Percentiles rank a stretch among this genome's conserved stretches.
Evolutionary conservation across 176 grass and related monocot genomes (phyloP).

Genomic region (sorghum (Sorghum bicolor)): DNA sequence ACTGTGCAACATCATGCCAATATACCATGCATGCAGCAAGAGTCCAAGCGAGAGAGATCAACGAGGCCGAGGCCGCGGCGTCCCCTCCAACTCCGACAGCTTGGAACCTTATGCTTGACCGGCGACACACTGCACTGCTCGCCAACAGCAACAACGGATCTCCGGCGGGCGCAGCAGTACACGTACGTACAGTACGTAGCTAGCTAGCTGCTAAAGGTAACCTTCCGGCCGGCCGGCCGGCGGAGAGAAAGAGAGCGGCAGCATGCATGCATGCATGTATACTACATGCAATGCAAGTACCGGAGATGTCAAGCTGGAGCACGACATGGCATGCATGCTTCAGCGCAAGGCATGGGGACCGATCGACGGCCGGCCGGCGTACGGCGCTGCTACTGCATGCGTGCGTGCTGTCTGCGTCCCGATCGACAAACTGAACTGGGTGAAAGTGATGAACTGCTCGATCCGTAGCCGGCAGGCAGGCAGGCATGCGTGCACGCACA

Average conservation of each 20-base stretch:
- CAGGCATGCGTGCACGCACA: background rate
- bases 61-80: background rate
- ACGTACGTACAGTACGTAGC: background rate
- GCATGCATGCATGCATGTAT: background rate
- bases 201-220: background rate
- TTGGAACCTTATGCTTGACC: conserved; percentile 30
- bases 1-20: conserved; percentile 23
- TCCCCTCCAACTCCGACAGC: background rate
- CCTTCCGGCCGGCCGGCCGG: background rate
- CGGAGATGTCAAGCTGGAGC: background rate
- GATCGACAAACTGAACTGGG: background rate
- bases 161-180: background rate
- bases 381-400: no score
- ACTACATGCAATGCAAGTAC: background rate
- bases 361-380: no score
- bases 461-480: background rate
- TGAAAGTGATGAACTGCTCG: background rate
- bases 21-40: conserved; percentile 28
- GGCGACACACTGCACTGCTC: background rate
- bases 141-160: background rate
- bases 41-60: conserved; percentile 29
- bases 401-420: background rate
- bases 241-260: background rate
- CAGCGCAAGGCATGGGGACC: background rate
- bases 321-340: background rate